These are phyloP conservation scores for Mortierella sp. DNA, from an alignment of 371 early-diverging fungal genomes.

Conservation along the genomic window DNA sequence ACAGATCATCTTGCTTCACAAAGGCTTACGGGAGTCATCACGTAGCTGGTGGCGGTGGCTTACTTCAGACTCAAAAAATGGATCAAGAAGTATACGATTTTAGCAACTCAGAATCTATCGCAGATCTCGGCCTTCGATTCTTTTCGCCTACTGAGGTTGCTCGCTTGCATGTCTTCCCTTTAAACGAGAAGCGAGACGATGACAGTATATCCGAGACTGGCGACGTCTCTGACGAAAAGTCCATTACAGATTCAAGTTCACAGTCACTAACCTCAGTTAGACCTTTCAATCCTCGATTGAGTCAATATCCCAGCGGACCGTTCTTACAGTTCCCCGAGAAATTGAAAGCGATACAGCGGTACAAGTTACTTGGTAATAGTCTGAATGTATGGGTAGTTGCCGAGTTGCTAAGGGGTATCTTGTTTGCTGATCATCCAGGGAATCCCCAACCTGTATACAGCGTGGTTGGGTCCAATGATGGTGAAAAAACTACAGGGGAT, in stretches of 20 bases:
- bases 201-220: neutral
- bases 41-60: slow-evolving; percentile 36
- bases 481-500: neutral
- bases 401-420: slow-evolving; percentile 64
- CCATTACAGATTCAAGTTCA: slow-evolving; percentile 2
- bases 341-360: slow-evolving; percentile 67
- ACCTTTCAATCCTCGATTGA: slow-evolving; percentile 26
- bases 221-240: neutral
- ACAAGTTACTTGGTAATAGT: slow-evolving; percentile 81
- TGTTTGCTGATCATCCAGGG: slow-evolving; percentile 58
- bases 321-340: slow-evolving; percentile 63
- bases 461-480: neutral
- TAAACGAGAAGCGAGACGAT: slow-evolving; percentile 24
- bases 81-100: slow-evolving; percentile 61
- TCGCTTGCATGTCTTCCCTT: slow-evolving; percentile 82
- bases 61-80: slow-evolving; percentile 42
- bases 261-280: slow-evolving; percentile 22
- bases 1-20: slow-evolving; percentile 77
- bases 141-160: slow-evolving; percentile 84
- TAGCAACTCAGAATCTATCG: slow-evolving; percentile 60
- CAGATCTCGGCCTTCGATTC: slow-evolving; percentile 76
- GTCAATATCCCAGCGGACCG: slow-evolving; percentile 24
- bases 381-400: slow-evolving; percentile 81
- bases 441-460: slow-evolving; percentile 26
- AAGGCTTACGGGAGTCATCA: slow-evolving; percentile 63